phyloP scores from a whole-genome alignment of 306 rosid genomes.

The Ammopiptanthus mongolicus region DNA sequence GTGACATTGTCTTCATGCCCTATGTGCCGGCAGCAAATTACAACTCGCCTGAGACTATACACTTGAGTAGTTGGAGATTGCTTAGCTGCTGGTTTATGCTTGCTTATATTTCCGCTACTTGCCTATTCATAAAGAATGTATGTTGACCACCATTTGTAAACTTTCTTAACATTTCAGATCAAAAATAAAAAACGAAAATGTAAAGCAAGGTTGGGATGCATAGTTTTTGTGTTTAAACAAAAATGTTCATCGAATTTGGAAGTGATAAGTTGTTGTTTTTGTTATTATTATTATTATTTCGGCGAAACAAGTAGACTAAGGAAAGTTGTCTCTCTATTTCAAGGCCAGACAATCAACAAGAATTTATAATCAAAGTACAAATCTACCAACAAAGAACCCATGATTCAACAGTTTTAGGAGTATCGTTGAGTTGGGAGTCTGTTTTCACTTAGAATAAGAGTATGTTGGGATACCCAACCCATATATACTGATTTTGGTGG shows the following conservation, averaged over 20 bases:
- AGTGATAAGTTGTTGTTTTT: neutral
- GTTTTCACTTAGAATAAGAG: neutral
- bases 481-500: too few species aligned
- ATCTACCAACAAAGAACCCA: neutral
- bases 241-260: neutral
- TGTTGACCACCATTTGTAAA: neutral
- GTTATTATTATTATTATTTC: too few species aligned
- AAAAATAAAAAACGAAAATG: neutral
- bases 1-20: conserved; percentile 58
- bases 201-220: neutral
- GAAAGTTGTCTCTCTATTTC: too few species aligned
- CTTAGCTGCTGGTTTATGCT: neutral
- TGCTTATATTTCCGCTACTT: neutral
- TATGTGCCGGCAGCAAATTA: conserved; percentile 63
- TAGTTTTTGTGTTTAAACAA: neutral
- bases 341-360: too few species aligned
- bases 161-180: neutral
- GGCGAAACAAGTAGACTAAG: too few species aligned
- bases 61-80: conserved; percentile 30
- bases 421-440: neutral
- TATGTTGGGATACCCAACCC: too few species aligned
- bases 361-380: too few species aligned
- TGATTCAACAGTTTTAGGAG: neutral
- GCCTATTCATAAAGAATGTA: neutral
- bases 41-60: conserved; percentile 60